Conservation (phyloP, 371 early-diverging fungal genomes). For the Chytridium lagenaria region DNA sequence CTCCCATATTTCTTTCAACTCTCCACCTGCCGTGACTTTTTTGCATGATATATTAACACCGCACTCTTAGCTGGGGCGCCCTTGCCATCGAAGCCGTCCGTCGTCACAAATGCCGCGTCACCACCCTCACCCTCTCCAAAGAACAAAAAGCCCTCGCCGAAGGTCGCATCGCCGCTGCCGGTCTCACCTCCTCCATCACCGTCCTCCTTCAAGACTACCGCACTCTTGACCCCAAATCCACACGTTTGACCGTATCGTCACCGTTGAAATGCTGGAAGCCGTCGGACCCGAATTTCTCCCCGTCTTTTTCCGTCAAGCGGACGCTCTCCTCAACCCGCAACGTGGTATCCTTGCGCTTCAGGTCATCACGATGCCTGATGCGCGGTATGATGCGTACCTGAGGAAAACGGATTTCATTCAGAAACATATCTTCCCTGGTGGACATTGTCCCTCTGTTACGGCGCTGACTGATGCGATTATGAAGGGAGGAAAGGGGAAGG, state of each 20-base stretch:
- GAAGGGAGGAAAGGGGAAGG: conserved; percentile 56
- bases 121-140: conserved; percentile 65
- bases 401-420: conserved; percentile 69
- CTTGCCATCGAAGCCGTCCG: conserved; percentile 64
- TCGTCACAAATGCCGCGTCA: conserved; percentile 60
- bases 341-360: conserved; percentile 59
- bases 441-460: conserved; percentile 70
- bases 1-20: too few relatives aligned
- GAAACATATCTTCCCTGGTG: conserved; percentile 77
- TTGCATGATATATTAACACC: too few relatives aligned
- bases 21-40: not conserved
- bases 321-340: conserved; percentile 57
- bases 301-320: conserved; percentile 63
- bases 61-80: conserved; percentile 77
- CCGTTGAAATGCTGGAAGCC: conserved; percentile 78
- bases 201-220: conserved; percentile 71
- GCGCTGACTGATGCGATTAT: conserved; percentile 57
- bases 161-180: conserved; percentile 60
- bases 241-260: conserved; percentile 70
- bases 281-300: conserved; percentile 70
- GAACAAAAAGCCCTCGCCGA: conserved; percentile 71
- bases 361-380: conserved; percentile 72
- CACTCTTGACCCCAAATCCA: conserved; percentile 50
- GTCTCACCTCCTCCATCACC: conserved; percentile 54
- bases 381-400: conserved; percentile 62